Evolutionary conservation across 148 eudicot species (phyloP), one percentile per base, ranked within the genome.

Genomic region (Rhododendron vialii): DNA sequence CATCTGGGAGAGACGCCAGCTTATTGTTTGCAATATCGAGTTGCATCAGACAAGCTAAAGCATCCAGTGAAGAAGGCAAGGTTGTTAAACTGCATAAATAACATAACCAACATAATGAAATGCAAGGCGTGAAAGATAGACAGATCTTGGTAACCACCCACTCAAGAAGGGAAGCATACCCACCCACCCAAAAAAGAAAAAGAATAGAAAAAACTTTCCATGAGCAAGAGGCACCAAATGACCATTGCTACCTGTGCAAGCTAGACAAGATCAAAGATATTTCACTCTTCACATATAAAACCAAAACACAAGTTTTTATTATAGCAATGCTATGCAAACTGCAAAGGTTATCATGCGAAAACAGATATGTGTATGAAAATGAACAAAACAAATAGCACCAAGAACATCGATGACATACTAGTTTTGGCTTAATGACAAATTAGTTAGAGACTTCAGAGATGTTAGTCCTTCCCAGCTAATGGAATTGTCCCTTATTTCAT

Each of bases 391-490:
- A 20, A 51, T 65, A 35, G 36, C 18, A 45, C 10, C 28, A 83
- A 48, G 75, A 83, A 38, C 61, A 57, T 8, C 53, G 78, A 3
- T 35, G 18, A 88, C 98, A 85, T 90, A 97, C 99, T 89, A 89
- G 86, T 97, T 97, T 59, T 94, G 93, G 89, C 87, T 91, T 88
- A 95, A 77, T 71, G 98, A 94, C 55, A 97, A 89, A 88, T 89
- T 84, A 45, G 88, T 84, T 26, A 97, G 90, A 84, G 86, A 84
- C 89, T 91, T 94, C 89, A 97, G 85, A 80, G 90, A 85, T 74
- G 92, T 50, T 20, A 97, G 79, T 86, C 91, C 96, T 86, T 94
- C 92, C 99, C 99, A 97, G 91, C 90, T 85, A 35, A 97, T 86
- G 71, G 93, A 92, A 53, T 89, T 91, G 85, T 94, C 95, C 51